Percentiles rank a stretch among this genome's conserved stretches.
Evolutionary conservation across 192 early-diverging fungal species (phyloP).

Genomic region (Backusella westeae): DNA sequence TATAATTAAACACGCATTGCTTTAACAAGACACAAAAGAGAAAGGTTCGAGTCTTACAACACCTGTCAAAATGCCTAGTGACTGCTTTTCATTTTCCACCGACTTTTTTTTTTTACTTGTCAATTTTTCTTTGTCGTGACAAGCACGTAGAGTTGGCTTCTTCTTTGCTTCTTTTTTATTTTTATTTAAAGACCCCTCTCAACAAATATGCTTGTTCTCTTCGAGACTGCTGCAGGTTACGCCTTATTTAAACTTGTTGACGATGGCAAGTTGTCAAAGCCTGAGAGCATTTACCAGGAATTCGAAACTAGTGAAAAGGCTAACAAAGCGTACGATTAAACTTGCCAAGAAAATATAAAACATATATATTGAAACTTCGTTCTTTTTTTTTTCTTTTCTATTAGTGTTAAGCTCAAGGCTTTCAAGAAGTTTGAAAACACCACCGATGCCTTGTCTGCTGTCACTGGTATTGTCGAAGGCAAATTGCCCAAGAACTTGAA

Average conservation of each 20-base stretch:
- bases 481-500: slow-evolving; percentile 95
- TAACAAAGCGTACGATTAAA: slow-evolving; percentile 73
- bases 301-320: slow-evolving; percentile 87
- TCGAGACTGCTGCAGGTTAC: slow-evolving; percentile 96
- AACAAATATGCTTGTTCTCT: slow-evolving; percentile 85
- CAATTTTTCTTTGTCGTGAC: background rate
- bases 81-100: background rate
- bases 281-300: slow-evolving; percentile 82
- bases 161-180: background rate
- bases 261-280: slow-evolving; percentile 84
- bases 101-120: background rate
- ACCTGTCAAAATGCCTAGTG: background rate
- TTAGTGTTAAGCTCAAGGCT: slow-evolving; percentile 87
- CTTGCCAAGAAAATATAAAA: background rate
- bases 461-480: slow-evolving; percentile 95
- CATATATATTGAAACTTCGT: background rate
- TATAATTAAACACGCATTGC: background rate
- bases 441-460: slow-evolving; percentile 92
- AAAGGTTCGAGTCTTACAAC: background rate
- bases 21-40: background rate
- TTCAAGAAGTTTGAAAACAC: slow-evolving; percentile 99
- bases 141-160: background rate
- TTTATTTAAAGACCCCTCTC: background rate
- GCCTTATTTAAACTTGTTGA: slow-evolving; percentile 95
- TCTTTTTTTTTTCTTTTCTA: too few relatives aligned